Conservation (phyloP, 1,284 basidiomycete species). For the Heliocybe sulcata region DNA sequence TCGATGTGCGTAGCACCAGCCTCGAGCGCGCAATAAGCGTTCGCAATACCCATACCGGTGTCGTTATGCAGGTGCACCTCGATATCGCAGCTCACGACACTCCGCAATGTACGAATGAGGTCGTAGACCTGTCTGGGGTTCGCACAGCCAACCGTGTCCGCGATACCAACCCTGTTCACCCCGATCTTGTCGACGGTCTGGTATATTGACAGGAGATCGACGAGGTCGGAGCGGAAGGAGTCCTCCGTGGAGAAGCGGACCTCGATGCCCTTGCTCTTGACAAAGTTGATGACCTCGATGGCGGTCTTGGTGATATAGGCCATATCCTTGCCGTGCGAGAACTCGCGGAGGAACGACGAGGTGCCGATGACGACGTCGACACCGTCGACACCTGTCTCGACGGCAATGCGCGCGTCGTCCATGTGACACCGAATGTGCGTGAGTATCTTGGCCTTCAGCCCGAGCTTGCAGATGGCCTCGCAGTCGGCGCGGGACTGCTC, state of each 20-base stretch:
- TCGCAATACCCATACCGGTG: constrained; percentile 96
- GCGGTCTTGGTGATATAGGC: constrained; percentile 99
- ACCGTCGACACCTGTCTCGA: constrained; percentile 98
- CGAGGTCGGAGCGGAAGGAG: constrained; percentile 98
- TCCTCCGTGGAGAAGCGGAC: constrained; percentile 99
- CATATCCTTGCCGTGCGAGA: constrained; percentile 99
- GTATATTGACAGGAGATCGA: constrained; percentile 98
- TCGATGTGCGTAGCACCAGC: constrained; percentile 99
- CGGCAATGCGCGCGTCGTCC: constrained; percentile 98
- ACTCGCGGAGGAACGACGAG: constrained; percentile 97
- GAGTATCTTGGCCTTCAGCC: constrained; percentile 94
- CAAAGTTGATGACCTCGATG: constrained; percentile 98
- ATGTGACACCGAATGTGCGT: constrained; percentile 99
- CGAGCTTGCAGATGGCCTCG: constrained; percentile 99
- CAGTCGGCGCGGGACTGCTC: constrained; percentile 95
- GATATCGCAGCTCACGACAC: constrained; percentile 95
- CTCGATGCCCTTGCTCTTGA: constrained; percentile 99
- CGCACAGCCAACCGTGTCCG: constrained; percentile 98
- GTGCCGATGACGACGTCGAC: constrained; percentile 99
- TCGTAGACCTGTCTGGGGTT: constrained; percentile 99
- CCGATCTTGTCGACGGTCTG: constrained; percentile 99
- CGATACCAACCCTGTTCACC: constrained; percentile 98
- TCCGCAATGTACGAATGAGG: constrained; percentile 91
- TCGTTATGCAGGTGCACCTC: constrained; percentile 99
- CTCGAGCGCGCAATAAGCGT: constrained; percentile 97